Conservation (phyloP, 495 filamentous ascomycete species). For the Aspergillus diversus region DNA sequence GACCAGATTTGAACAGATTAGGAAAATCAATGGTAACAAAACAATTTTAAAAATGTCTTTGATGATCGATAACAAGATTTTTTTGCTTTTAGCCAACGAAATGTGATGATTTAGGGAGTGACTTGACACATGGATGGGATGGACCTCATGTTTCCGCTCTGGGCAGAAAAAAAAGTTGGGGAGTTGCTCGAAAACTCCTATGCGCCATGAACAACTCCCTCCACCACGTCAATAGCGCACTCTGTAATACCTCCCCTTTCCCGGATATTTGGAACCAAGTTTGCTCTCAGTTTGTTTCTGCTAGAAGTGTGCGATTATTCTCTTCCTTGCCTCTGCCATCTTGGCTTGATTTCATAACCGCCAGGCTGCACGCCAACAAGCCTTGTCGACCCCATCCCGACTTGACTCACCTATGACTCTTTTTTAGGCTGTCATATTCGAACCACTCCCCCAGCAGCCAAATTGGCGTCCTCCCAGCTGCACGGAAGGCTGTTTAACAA, state of each 20-base stretch:
- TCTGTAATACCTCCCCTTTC: too few species aligned
- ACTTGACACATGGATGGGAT: background rate
- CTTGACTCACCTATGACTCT: constrained; percentile 11
- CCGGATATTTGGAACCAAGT: too few species aligned
- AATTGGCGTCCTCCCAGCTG: constrained; percentile 47
- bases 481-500: constrained; percentile 38
- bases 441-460: constrained; percentile 29
- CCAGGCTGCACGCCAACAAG: background rate
- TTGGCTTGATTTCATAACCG: background rate
- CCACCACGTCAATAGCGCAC: background rate
- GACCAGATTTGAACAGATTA: constrained; percentile 4
- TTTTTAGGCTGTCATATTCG: constrained; percentile 5
- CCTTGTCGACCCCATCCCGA: background rate
- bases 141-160: constrained; percentile 8
- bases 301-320: too few species aligned
- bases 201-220: background rate
- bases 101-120: background rate
- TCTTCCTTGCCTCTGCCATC: too few species aligned
- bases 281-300: too few species aligned
- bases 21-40: constrained; percentile 1
- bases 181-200: background rate
- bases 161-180: constrained; percentile 1
- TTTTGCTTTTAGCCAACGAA: too few species aligned
- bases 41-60: background rate
- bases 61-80: too few species aligned